Conservation (phyloP, 2,329 filamentous ascomycete genomes). For the Alternaria sp. region DNA sequence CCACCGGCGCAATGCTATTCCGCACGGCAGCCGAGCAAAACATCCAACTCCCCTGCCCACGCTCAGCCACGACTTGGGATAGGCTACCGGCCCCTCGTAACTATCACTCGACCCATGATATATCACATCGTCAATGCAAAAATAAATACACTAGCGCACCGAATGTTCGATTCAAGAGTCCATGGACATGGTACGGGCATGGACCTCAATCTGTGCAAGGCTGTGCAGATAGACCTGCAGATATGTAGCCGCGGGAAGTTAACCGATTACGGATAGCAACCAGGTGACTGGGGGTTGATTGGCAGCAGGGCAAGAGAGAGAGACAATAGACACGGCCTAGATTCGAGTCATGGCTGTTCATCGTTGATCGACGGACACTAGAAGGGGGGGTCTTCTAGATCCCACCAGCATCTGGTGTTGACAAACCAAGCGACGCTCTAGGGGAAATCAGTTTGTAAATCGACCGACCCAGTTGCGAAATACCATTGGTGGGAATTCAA, state of each 20-base stretch:
- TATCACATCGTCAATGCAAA: slow-evolving; percentile 1
- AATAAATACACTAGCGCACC: slow-evolving; percentile 11
- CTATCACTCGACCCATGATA: background rate
- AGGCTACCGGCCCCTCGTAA: background rate
- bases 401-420: background rate
- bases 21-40: slow-evolving; percentile 2
- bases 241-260: slow-evolving; percentile 24
- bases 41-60: background rate
- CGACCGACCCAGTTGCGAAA: background rate
- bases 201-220: slow-evolving; percentile 13
- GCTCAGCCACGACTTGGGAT: background rate
- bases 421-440: background rate
- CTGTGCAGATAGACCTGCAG: slow-evolving; percentile 15
- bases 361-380: slow-evolving; percentile 1
- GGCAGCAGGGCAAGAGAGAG: background rate
- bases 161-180: slow-evolving; percentile 16
- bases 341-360: background rate
- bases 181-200: slow-evolving; percentile 14
- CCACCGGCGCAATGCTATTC: slow-evolving; percentile 8
- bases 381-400: slow-evolving; percentile 8
- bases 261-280: slow-evolving; percentile 9
- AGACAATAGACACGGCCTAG: slow-evolving; percentile 2
- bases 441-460: background rate
- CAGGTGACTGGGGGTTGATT: slow-evolving; percentile 6
- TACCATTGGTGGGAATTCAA: slow-evolving; percentile 2